These are phyloP conservation scores for Penicillium sp. DNA, from an alignment of 2,329 filamentous ascomycete genomes.

Conservation along the genomic window DNA sequence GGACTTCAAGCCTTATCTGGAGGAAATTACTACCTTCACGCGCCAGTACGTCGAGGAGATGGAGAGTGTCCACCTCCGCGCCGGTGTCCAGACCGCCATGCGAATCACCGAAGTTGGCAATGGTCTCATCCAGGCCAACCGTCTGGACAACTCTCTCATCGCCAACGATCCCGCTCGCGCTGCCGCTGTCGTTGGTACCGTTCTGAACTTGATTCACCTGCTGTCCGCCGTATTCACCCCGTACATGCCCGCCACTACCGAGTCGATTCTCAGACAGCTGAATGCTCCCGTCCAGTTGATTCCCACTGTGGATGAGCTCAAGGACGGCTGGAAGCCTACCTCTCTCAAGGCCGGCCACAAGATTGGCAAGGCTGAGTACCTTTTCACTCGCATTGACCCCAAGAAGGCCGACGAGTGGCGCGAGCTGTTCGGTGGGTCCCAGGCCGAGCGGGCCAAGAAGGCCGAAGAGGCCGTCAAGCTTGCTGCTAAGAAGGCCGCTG, in stretches of 20 bases:
- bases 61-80: conserved; percentile 60
- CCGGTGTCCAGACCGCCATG: conserved; percentile 54
- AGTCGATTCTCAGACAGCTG: conserved; percentile 75
- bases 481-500: conserved; percentile 39
- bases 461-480: conserved; percentile 53
- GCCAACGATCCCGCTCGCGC: conserved; percentile 58
- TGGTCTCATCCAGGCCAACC: conserved; percentile 58
- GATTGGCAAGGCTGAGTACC: conserved; percentile 74
- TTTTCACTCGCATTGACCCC: conserved; percentile 79
- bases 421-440: conserved; percentile 67
- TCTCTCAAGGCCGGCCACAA: conserved; percentile 69
- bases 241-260: conserved; percentile 78
- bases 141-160: conserved; percentile 61
- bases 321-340: conserved; percentile 61
- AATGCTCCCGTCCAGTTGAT: conserved; percentile 59
- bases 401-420: conserved; percentile 84
- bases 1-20: conserved; percentile 39
- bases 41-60: conserved; percentile 57
- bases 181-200: conserved; percentile 69
- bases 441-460: conserved; percentile 66
- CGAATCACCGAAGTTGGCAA: conserved; percentile 60
- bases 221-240: conserved; percentile 75
- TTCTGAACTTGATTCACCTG: conserved; percentile 78
- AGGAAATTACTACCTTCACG: conserved; percentile 53
- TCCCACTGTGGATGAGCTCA: conserved; percentile 50